phyloP scores from a whole-genome alignment of 768 basidiomycete species.

The Boletales sp. region DNA sequence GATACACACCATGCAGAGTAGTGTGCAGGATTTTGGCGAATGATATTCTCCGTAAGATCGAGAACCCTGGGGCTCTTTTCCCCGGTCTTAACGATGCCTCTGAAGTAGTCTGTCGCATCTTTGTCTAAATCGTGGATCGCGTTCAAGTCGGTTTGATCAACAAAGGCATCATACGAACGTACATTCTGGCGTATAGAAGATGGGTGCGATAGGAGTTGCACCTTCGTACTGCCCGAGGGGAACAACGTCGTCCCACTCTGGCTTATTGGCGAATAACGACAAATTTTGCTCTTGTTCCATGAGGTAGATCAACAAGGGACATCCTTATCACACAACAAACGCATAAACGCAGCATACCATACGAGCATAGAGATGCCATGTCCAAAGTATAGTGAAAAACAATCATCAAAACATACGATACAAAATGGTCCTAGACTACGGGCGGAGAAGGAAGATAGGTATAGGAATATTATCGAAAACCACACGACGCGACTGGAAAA shows the following conservation, averaged over 20 bases:
- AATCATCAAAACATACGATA: constrained; percentile 18
- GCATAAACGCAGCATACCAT: no score
- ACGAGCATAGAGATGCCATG: neutral
- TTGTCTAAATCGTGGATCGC: constrained; percentile 56
- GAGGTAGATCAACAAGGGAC: neutral
- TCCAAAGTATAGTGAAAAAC: neutral
- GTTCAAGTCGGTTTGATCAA: constrained; percentile 5
- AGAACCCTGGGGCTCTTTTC: constrained; percentile 84
- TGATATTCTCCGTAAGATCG: constrained; percentile 83
- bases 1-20: constrained; percentile 87
- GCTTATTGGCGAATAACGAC: constrained; percentile 53
- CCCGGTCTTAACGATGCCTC: constrained; percentile 70
- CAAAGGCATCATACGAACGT: constrained; percentile 29
- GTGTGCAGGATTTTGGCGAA: constrained; percentile 91
- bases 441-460: constrained; percentile 15
- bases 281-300: constrained; percentile 11
- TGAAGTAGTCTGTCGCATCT: constrained; percentile 91
- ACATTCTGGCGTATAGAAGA: constrained; percentile 91
- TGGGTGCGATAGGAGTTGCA: constrained; percentile 78
- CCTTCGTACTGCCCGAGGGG: constrained; percentile 83
- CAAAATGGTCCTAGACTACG: constrained; percentile 21
- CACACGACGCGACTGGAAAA: constrained; percentile 8
- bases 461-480: constrained; percentile 17
- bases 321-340: no score
- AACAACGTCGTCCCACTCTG: constrained; percentile 76